Conservation (phyloP, 495 filamentous ascomycete species). For the Lasiosphaeris hirsuta region DNA sequence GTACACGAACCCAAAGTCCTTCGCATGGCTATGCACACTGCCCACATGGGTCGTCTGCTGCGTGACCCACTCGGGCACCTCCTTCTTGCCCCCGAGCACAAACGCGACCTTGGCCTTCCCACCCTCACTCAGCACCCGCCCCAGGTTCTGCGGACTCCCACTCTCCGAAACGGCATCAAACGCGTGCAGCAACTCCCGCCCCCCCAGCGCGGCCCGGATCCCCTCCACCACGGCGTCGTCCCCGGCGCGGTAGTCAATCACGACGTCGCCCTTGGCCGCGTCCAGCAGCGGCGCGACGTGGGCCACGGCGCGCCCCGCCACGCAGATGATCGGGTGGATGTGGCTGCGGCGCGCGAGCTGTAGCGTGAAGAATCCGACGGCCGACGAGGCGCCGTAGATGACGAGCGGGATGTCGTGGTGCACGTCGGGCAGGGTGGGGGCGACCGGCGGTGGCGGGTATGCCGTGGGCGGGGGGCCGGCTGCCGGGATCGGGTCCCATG, state of each 20-base stretch:
- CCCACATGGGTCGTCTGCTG: constrained; percentile 46
- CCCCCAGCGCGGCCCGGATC: constrained; percentile 44
- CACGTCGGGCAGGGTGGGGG: constrained; percentile 16
- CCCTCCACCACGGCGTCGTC: constrained; percentile 50
- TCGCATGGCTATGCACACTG: constrained; percentile 44
- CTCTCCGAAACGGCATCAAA: constrained; percentile 61
- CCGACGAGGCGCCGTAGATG: constrained; percentile 64
- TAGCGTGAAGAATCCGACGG: constrained; percentile 66
- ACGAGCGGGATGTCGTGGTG: constrained; percentile 37
- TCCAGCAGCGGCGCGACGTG: constrained; percentile 62
- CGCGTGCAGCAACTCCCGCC: constrained; percentile 39
- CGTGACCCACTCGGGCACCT: constrained; percentile 33
- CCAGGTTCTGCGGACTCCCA: constrained; percentile 45
- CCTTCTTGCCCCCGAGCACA: constrained; percentile 46
- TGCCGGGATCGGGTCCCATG: constrained; percentile 45
- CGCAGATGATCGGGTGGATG: constrained; percentile 69
- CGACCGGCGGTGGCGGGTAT: constrained; percentile 24
- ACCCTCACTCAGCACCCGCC: constrained; percentile 38
- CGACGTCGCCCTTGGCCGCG: constrained; percentile 59
- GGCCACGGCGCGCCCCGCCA: constrained; percentile 58
- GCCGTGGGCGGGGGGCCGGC: too few species aligned
- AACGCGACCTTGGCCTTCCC: constrained; percentile 44
- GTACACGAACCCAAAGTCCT: constrained; percentile 58
- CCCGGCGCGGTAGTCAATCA: constrained; percentile 69
- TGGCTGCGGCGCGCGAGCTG: constrained; percentile 64